phyloP scores from a whole-genome alignment of 352 stramenopile genomes.

The Phytophthora kernoviae region DNA sequence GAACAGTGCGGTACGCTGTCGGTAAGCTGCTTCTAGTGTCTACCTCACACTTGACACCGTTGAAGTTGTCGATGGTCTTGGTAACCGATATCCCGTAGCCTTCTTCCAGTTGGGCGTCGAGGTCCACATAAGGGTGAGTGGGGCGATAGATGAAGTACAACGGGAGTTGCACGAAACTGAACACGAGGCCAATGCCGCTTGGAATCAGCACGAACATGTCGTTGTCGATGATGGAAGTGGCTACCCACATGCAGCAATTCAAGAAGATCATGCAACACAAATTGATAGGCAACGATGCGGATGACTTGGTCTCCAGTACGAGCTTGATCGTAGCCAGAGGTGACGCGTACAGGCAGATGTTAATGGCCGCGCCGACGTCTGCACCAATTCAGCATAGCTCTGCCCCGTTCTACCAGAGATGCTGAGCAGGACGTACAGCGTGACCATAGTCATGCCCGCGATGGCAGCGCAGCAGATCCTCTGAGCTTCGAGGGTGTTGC shows the following conservation, averaged over 20 bases:
- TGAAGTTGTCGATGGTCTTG: too few species aligned
- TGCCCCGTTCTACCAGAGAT: conserved; percentile 38
- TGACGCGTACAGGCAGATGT: conserved; percentile 60
- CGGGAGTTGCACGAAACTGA: conserved; percentile 50
- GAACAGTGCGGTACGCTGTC: conserved; percentile 25
- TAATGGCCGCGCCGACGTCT: conserved; percentile 42
- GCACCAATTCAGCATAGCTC: conserved; percentile 15
- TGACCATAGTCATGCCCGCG: conserved; percentile 21
- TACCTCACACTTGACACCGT: conserved; percentile 12
- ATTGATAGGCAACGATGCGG: conserved; percentile 55
- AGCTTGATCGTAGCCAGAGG: conserved; percentile 55
- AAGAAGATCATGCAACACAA: conserved; percentile 51
- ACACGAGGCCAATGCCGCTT: conserved; percentile 41
- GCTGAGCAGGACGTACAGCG: conserved; percentile 46
- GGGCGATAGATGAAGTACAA: conserved; percentile 60
- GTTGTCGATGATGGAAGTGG: conserved; percentile 46
- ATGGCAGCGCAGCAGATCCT: conserved; percentile 13
- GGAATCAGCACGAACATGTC: conserved; percentile 57
- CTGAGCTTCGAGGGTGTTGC: conserved; percentile 17
- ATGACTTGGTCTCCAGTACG: conserved; percentile 58
- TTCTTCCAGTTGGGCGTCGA: conserved; percentile 27
- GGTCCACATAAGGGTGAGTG: conserved; percentile 17
- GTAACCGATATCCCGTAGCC: conserved; percentile 19
- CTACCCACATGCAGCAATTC: conserved; percentile 65
- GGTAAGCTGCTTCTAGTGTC: conserved; percentile 5